Base-by-base conservation (phyloP, 306 rosid species). In the Sicyos baderoa region DNA sequence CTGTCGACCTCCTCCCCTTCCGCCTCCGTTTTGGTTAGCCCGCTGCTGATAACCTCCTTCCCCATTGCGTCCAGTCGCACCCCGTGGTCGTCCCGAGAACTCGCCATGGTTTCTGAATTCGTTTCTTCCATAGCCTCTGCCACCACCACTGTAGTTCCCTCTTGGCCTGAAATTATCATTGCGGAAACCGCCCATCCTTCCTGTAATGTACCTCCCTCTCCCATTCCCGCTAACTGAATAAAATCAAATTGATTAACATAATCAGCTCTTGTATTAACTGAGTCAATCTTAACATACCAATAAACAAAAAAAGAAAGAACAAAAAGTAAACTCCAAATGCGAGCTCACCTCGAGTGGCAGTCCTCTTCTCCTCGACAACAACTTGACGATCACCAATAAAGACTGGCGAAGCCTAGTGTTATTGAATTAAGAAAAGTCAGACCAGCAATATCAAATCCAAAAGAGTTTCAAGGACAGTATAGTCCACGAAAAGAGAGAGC, bases 71-170 rank as follows among this genome's bases (percentile, higher is more conserved):
- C 86, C 86, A n/a, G 81, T 65, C 0, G 84, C 73, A 47, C 82
- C 87, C 69, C 84, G 82, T 1, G 87, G 79, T 66, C 96, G 85
- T 12, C 82, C 87, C 4, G 86, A 69, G 76, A 78, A 88, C 79
- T 89, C 98, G 18, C 96, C 87, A 63, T 87, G 95, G 90, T 74
- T 90, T 84, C 91, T 86, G 85, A 78, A 88, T 64, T 93, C 99
- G 5, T 67, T 84, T 81, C 97, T 85, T 32, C 96, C 91, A 76
- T 81, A 93, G 64, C 90, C 82, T 4, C 96, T 84, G 71, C 87
- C 84, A 0, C 95, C 83, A 55, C 96, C 84, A 29, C 35, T 29
- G 74, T 86, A 86, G 67, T 81, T 88, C 53, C 88, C 89, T 27
- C 94, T 87, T 18, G 85, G 83, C 72, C 96, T 75, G 72, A 85